Evolutionary conservation across 345 rosid genomes (phyloP).

Genomic region (Sonneratia caseolaris): DNA sequence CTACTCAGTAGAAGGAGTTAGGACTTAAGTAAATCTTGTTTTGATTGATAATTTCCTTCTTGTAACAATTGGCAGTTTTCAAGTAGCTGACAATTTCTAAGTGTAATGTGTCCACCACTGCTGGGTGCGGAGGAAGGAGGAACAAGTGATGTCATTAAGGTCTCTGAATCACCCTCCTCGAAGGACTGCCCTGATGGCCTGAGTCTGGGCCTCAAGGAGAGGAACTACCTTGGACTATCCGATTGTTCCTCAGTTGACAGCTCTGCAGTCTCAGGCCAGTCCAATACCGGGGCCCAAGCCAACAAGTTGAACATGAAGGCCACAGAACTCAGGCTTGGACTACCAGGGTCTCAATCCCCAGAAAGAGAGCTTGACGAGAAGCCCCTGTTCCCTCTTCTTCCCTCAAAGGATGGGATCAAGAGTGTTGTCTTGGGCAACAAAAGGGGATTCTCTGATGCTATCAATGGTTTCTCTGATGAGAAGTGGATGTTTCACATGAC

Average conservation of each 20-base stretch:
- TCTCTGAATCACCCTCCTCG: constrained; percentile 29
- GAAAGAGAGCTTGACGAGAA: constrained; percentile 50
- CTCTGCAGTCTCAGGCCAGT: constrained; percentile 17
- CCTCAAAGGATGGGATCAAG: constrained; percentile 36
- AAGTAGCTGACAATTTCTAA: constrained; percentile 11
- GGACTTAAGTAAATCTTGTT: background rate
- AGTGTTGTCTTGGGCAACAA: constrained; percentile 46
- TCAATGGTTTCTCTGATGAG: constrained; percentile 50
- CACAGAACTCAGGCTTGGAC: constrained; percentile 62
- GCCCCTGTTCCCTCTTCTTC: constrained; percentile 50
- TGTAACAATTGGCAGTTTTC: background rate
- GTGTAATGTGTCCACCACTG: constrained; percentile 63
- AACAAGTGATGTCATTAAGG: constrained; percentile 26
- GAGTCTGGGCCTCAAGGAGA: constrained; percentile 48
- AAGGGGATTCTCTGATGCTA: constrained; percentile 61
- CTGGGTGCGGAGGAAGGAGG: constrained; percentile 46
- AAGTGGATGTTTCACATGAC: constrained; percentile 7
- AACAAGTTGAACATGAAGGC: constrained; percentile 46
- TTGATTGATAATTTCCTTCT: background rate
- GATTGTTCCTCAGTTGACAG: constrained; percentile 40
- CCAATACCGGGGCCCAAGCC: constrained; percentile 17
- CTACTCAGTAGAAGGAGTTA: background rate
- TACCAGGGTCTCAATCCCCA: constrained; percentile 64
- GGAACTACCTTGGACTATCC: constrained; percentile 48
- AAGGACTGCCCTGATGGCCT: constrained; percentile 33